Base-by-base conservation (phyloP, 352 stramenopile genomes). In the Phytophthora rubi region DNA sequence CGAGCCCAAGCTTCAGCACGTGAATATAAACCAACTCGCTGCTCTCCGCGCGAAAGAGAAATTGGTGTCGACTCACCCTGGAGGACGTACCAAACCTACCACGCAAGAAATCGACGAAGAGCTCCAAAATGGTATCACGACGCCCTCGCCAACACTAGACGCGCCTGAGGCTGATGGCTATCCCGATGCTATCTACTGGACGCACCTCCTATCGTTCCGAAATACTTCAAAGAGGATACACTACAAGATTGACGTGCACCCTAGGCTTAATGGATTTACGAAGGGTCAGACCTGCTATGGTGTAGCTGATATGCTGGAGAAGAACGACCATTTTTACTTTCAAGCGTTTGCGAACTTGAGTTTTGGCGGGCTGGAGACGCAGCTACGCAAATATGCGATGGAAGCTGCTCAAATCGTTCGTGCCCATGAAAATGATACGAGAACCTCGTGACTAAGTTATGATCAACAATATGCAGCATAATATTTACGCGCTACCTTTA, bases 141-240 rank as follows among this genome's bases (percentile, higher is more conserved):
- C 65, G 35, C 56, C 56, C 4, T n/a, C 55, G 35, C 70, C 65
- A 30, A 74, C 66, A 15, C 30, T 78, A 21, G 66, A 78, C 16
- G n/a, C 59, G 2, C 59, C 52, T 6, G 67, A 77, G 16, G 18
- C 28, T 8, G 76, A 80, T 60, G 55, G 71, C 30, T 71, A 74
- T 42, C 65, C 76, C 23, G 81, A 89, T 33, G 75, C 82, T 23
- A 68, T 75, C n/a, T 81, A 90, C 56, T 90, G 85, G 80, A 92
- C 87, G 5, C 85, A 93, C 47, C 42, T 94, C 52, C 56, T 88
- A 54, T 79, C 80, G 18, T 87, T 94, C 70, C 83, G 86, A 54
- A 81, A 75, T 30, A 83, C 72, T 26, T 80, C 76, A 1, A 75
- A 54, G 16, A 64, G 71, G 5, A 62, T 52, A 16, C 61, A 89